Base-by-base conservation (phyloP, 1,284 basidiomycete genomes). In the Xanthoconium separans region DNA sequence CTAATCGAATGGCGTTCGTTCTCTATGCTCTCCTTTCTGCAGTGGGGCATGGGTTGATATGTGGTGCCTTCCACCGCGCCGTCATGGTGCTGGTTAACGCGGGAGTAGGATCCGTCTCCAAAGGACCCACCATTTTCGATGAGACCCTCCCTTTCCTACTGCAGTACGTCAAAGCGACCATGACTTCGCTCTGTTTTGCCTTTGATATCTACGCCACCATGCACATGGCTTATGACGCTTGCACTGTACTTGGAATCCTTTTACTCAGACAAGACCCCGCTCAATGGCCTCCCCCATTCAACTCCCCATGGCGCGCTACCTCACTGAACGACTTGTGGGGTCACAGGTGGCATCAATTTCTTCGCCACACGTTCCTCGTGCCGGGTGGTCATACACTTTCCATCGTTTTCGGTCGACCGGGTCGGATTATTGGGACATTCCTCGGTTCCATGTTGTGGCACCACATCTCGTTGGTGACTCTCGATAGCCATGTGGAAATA, bases 371-470 rank as follows among this genome's bases (percentile, higher is more conserved):
- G 2, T 76, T 75, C 53, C 52, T 76, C 44, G 20, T 58, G 3
- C n/a, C 30, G 2, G 73, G 70, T 11, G 63, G 61, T 5, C 54
- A 55, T 4, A 69, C 70, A 1, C 78, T 84, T 58, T 56, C 44
- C 29, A 20, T 53, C 1, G n/a, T 66, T 18, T 62, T 78, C 22
- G 83, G 82, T 6, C 73, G 74, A 10, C 42, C 63, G 1, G 82
- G 78, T 4, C 70, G 65, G 6, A 67, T 83, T 6, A 33, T 85
- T 6, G 84, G 82, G 11, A 74, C 76, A 1, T 87, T 87, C 64
- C 55, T 80, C 3, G 62, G 77, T 8, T 87, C 84, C 0, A 83
- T 75, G 2, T 42, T 82, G 0, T 59, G 83, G 29, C 85, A 87
- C 57, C 70, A 81, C 57, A 54, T 77, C 24, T 77, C 76, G 12